phyloP scores from a whole-genome alignment of 164 flowering plant species.

The Liquidambar formosana region DNA sequence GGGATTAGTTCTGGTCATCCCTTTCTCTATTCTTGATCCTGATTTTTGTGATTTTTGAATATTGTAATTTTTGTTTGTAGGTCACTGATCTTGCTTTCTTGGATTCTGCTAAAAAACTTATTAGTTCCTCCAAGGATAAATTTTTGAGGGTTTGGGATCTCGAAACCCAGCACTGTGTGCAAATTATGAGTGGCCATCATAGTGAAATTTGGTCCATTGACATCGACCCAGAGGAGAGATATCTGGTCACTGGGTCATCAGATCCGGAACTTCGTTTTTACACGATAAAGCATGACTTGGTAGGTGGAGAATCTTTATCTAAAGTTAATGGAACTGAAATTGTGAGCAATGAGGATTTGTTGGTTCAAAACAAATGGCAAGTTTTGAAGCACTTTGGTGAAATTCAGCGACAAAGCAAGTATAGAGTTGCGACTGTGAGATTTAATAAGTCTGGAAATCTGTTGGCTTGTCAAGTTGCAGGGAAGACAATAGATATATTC shows the following conservation, averaged over 20 bases:
- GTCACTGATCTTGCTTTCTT: constrained; percentile 92
- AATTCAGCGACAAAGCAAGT: constrained; percentile 73
- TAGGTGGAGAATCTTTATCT: constrained; percentile 22
- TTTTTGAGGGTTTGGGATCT: constrained; percentile 96
- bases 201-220: constrained; percentile 99
- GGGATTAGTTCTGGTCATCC: not conserved
- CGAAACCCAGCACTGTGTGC: constrained; percentile 90
- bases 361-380: constrained; percentile 62
- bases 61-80: constrained; percentile 36
- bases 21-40: not conserved
- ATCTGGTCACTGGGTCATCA: constrained; percentile 81
- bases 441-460: constrained; percentile 79
- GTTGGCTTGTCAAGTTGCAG: constrained; percentile 95
- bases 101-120: constrained; percentile 81
- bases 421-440: constrained; percentile 82
- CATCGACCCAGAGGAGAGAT: constrained; percentile 71
- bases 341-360: constrained; percentile 28
- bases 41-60: not conserved
- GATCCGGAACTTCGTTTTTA: constrained; percentile 86
- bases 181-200: constrained; percentile 90
- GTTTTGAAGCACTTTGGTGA: constrained; percentile 82
- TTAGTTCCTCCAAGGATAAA: constrained; percentile 93
- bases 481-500: constrained; percentile 81
- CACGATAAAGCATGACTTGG: constrained; percentile 46
- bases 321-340: constrained; percentile 22